Evolutionary conservation across 2,329 filamentous ascomycete genomes (phyloP).

Genomic region (Fusarium begoniae): DNA sequence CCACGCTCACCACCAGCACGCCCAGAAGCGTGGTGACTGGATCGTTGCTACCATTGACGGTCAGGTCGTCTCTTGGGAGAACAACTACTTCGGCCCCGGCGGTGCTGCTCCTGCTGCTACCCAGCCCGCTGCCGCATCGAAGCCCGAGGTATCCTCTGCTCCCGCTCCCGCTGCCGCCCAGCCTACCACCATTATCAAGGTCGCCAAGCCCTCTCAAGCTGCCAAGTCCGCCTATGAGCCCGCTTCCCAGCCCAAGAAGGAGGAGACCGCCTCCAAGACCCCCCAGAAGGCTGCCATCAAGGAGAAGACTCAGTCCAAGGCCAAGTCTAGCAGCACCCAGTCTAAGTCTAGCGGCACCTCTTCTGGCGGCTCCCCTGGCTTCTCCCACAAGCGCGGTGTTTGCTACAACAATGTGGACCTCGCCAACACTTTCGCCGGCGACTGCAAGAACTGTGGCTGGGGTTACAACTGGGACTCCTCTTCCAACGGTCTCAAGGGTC

Average conservation of each 20-base stretch:
- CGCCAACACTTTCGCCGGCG: slow-evolving; percentile 58
- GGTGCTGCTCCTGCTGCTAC: slow-evolving; percentile 36
- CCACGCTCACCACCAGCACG: slow-evolving; percentile 49
- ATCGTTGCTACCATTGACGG: slow-evolving; percentile 45
- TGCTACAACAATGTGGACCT: slow-evolving; percentile 70
- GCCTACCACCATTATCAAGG: slow-evolving; percentile 39
- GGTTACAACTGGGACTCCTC: slow-evolving; percentile 74
- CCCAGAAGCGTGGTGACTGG: slow-evolving; percentile 49
- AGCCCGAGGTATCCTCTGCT: slow-evolving; percentile 12
- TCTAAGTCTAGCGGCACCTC: slow-evolving; percentile 1
- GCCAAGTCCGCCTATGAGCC: slow-evolving; percentile 14
- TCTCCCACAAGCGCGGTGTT: slow-evolving; percentile 68
- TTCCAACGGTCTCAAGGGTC: slow-evolving; percentile 52
- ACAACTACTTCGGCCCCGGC: slow-evolving; percentile 50
- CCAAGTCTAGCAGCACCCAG: slow-evolving; percentile 7
- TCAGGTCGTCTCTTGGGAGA: slow-evolving; percentile 51
- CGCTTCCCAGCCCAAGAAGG: neutral
- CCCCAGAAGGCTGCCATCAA: slow-evolving; percentile 12
- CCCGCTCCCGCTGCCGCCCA: slow-evolving; percentile 16
- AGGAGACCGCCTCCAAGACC: neutral
- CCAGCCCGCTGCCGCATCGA: slow-evolving; percentile 19
- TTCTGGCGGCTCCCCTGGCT: slow-evolving; percentile 28
- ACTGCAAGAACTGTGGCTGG: slow-evolving; percentile 61
- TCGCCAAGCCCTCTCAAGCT: slow-evolving; percentile 36
- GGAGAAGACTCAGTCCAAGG: slow-evolving; percentile 7